Conservation (phyloP, 805 yeast species). For the Candida methanosorbosa region DNA sequence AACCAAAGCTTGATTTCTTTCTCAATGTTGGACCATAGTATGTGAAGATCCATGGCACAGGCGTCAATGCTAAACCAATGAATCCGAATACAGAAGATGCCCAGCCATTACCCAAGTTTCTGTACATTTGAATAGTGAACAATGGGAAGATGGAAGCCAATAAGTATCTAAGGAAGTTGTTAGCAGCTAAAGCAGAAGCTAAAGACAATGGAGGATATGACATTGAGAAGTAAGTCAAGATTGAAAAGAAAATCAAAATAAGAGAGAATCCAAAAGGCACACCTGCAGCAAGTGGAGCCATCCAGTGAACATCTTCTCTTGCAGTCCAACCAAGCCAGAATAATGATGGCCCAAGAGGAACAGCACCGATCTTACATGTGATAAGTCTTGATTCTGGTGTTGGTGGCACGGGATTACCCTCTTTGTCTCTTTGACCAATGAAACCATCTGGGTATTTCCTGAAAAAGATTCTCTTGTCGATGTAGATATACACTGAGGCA, state of each 20-base stretch:
- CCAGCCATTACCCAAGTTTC: slow-evolving; percentile 66
- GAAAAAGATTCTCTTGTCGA: slow-evolving; percentile 43
- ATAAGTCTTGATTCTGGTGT: slow-evolving; percentile 55
- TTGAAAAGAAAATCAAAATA: slow-evolving; percentile 61
- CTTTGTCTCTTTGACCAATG: slow-evolving; percentile 41
- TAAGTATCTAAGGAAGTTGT: slow-evolving; percentile 67
- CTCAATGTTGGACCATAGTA: slow-evolving; percentile 52
- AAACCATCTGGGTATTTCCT: slow-evolving; percentile 57
- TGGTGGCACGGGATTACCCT: slow-evolving; percentile 46
- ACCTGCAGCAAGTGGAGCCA: slow-evolving; percentile 70
- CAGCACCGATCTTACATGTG: slow-evolving; percentile 58
- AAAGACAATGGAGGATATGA: slow-evolving; percentile 67
- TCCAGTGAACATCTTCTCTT: slow-evolving; percentile 56
- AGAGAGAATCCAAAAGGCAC: slow-evolving; percentile 72
- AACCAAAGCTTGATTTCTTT: slow-evolving; percentile 48
- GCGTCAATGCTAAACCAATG: slow-evolving; percentile 59
- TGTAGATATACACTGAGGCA: slow-evolving; percentile 36
- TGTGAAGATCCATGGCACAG: slow-evolving; percentile 66
- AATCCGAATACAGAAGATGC: slow-evolving; percentile 64
- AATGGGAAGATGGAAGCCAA: slow-evolving; percentile 77
- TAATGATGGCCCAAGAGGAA: slow-evolving; percentile 55
- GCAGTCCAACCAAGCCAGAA: slow-evolving; percentile 85
- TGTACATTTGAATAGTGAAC: slow-evolving; percentile 79
- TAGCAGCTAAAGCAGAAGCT: slow-evolving; percentile 88
- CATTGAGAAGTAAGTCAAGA: slow-evolving; percentile 59